Percentiles rank a stretch among this genome's conserved stretches.
Evolutionary conservation across 352 stramenopile species (phyloP).

Genomic region (Globisporangium perplexum): DNA sequence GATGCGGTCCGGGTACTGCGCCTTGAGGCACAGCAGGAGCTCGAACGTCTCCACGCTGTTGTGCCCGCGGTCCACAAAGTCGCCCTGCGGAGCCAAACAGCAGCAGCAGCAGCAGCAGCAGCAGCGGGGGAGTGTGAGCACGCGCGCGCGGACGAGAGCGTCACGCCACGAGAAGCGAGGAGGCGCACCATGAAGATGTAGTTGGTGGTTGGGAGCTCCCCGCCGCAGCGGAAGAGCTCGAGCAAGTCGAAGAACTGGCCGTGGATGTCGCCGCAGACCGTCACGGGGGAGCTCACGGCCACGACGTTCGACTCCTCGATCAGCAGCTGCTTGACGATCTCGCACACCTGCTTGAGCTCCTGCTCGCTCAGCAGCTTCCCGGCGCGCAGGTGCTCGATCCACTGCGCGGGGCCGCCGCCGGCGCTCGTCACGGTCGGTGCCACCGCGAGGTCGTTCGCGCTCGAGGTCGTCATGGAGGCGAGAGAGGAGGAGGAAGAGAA

Average conservation of each 20-base stretch:
- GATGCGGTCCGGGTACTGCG: conserved; percentile 84
- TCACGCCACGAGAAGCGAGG: no score
- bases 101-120: no score
- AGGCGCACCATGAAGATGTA: conserved; percentile 89
- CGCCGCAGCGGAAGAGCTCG: conserved; percentile 84
- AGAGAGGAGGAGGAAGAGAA: neutral
- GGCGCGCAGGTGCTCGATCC: conserved; percentile 75
- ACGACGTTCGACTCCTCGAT: conserved; percentile 92
- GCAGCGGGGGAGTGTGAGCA: neutral
- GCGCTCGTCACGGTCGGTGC: conserved; percentile 36
- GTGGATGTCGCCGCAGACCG: conserved; percentile 87
- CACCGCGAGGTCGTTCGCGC: conserved; percentile 46
- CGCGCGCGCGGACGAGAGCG: no score
- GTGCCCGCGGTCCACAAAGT: conserved; percentile 89
- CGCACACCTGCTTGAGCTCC: conserved; percentile 86
- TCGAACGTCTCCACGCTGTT: conserved; percentile 90
- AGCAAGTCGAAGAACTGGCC: conserved; percentile 89
- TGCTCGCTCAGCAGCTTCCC: conserved; percentile 83
- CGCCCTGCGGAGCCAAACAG: conserved; percentile 39
- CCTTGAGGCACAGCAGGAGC: conserved; percentile 85
- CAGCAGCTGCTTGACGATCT: conserved; percentile 89
- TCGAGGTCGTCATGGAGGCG: conserved; percentile 41
- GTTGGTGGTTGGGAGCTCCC: conserved; percentile 82
- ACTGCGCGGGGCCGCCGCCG: conserved; percentile 71
- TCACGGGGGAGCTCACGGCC: conserved; percentile 86